Base-by-base conservation (phyloP, 768 basidiomycete genomes). In the Cyathus striatus region DNA sequence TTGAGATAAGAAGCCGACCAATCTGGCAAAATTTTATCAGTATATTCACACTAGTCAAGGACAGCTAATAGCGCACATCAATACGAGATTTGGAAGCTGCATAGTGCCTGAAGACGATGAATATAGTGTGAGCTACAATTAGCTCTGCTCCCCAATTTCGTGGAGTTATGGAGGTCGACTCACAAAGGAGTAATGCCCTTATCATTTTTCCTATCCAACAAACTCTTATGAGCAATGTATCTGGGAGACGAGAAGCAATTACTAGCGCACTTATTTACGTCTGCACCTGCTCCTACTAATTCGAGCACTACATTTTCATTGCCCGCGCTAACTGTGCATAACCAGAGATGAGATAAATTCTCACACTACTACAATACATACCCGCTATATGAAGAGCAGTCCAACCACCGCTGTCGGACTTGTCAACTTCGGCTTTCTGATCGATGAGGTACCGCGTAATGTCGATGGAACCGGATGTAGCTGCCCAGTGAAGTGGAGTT, bases 71-170 rank as follows among this genome's bases (percentile, higher is more conserved):
- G 53, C 66, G 55, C 59, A 88, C 90, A 56, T 90, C 86, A 48
- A 91, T 77, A 34, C 82, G 86, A 43, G 90, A 85, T 61, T 93
- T 94, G 23, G 91, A 95, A 35, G 91, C 92, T 22, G 91, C 90
- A 56, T 95, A 95, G 63, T 94, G 90, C 53, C 91, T 95, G 48
- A 47, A 57, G 42, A 48, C n/a, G 49, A 26, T 27, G 51, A 44
- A 27, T 34, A 55, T 34, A 42, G 41, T 54, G 47, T 43, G 48
- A 50, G 49, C 48, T 27, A 40, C 41, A 23, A 46, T 46, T 38
- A 59, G 25, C 18, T n/a, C n/a, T n/a, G n/a, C n/a, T n/a, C n/a
- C n/a, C n/a, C n/a, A n/a, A n/a, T n/a, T n/a, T n/a, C n/a, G n/a
- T n/a, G n/a, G n/a, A n/a, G n/a, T n/a, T n/a, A n/a, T n/a, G n/a